Percentiles rank a stretch among this genome's conserved stretches.
Evolutionary conservation across 345 rosid species (phyloP).

Genomic region (Heritiera littoralis): DNA sequence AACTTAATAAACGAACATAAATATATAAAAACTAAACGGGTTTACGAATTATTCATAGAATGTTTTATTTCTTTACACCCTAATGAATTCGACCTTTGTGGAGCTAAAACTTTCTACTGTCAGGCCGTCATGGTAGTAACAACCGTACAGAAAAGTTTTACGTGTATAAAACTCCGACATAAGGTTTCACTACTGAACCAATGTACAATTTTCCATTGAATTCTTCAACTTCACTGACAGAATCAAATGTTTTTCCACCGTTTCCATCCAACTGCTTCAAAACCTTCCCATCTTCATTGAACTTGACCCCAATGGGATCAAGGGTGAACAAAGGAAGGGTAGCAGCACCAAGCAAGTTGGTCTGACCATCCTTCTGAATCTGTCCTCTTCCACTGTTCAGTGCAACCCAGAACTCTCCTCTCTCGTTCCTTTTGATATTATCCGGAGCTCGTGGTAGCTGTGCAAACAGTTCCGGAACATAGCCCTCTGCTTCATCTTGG

Average conservation of each 20-base stretch:
- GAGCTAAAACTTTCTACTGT: too few relatives aligned
- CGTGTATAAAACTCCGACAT: constrained; percentile 12
- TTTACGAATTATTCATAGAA: too few relatives aligned
- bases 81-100: too few relatives aligned
- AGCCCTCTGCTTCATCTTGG: neutral
- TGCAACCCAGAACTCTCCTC: constrained; percentile 70
- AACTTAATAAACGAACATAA: too few relatives aligned
- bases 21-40: too few relatives aligned
- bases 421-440: constrained; percentile 39
- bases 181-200: constrained; percentile 45
- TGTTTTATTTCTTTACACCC: too few relatives aligned
- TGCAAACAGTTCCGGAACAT: constrained; percentile 21
- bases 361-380: neutral
- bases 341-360: neutral
- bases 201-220: constrained; percentile 32
- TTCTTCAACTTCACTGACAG: constrained; percentile 50
- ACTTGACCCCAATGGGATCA: constrained; percentile 46
- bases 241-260: constrained; percentile 28
- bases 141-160: too few relatives aligned
- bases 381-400: constrained; percentile 43
- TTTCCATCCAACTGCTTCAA: constrained; percentile 35
- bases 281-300: constrained; percentile 30
- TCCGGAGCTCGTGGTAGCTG: constrained; percentile 40
- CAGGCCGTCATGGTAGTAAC: too few relatives aligned
- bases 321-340: constrained; percentile 11